phyloP scores from a whole-genome alignment of 306 rosid genomes.

The Cucurbita ficifolia region DNA sequence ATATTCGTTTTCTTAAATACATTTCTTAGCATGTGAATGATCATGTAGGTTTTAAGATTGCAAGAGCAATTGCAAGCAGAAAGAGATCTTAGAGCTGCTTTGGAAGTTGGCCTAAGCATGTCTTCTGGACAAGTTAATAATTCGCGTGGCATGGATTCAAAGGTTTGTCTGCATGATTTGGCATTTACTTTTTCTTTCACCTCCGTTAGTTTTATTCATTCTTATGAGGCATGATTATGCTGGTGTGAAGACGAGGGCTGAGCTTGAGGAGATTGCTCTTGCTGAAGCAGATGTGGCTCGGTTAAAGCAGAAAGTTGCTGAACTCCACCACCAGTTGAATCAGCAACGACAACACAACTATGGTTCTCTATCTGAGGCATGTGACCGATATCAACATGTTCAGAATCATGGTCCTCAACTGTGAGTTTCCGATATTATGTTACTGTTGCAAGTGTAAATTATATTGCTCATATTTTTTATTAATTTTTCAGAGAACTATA shows the following conservation, averaged over 20 bases:
- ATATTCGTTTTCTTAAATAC: neutral
- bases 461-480: too few relatives aligned
- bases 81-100: constrained; percentile 98
- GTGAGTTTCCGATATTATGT: constrained; percentile 33
- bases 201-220: constrained; percentile 10
- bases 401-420: constrained; percentile 70
- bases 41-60: constrained; percentile 75
- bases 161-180: constrained; percentile 36
- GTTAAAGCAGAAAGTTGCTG: constrained; percentile 97
- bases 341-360: constrained; percentile 92
- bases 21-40: constrained; percentile 17
- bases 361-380: constrained; percentile 75
- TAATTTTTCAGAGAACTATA: too few relatives aligned
- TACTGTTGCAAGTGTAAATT: too few relatives aligned
- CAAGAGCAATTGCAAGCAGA: constrained; percentile 99
- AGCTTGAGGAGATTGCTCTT: constrained; percentile 97
- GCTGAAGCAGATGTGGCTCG: constrained; percentile 99
- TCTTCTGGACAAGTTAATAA: constrained; percentile 76
- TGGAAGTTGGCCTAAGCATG: constrained; percentile 97
- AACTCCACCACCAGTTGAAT: constrained; percentile 94
- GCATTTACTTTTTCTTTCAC: neutral
- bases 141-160: constrained; percentile 90
- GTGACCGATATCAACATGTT: constrained; percentile 68
- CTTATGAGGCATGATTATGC: constrained; percentile 17
- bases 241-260: constrained; percentile 78